Evolutionary conservation across 2,329 filamentous ascomycete genomes (phyloP).

Genomic region (Aureobasidium uvarum): DNA sequence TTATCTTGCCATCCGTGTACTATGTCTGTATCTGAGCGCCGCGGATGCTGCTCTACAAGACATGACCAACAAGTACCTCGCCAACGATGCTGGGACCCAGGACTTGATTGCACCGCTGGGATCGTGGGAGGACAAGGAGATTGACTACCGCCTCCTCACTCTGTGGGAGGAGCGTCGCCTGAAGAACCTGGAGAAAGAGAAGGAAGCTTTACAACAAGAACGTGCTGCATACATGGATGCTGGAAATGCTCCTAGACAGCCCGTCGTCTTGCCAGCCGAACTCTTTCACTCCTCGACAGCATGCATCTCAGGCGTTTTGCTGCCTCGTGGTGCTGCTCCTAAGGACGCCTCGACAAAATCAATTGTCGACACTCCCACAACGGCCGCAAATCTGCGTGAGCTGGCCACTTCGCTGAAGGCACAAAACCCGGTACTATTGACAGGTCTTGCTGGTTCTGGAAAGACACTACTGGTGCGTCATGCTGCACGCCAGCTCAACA

Average conservation of each 20-base stretch:
- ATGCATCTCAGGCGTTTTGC: slow-evolving; percentile 63
- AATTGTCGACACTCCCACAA: slow-evolving; percentile 71
- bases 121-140: slow-evolving; percentile 68
- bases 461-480: slow-evolving; percentile 87
- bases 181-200: slow-evolving; percentile 34
- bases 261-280: slow-evolving; percentile 26
- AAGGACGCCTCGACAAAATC: slow-evolving; percentile 34
- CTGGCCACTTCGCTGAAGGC: slow-evolving; percentile 67
- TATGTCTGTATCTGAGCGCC: slow-evolving; percentile 74
- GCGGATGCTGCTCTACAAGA: slow-evolving; percentile 75
- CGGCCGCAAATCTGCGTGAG: slow-evolving; percentile 65
- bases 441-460: slow-evolving; percentile 80
- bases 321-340: slow-evolving; percentile 58
- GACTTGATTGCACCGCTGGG: slow-evolving; percentile 50
- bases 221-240: slow-evolving; percentile 4
- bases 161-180: slow-evolving; percentile 63
- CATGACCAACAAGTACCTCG: slow-evolving; percentile 45
- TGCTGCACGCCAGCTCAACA: slow-evolving; percentile 74
- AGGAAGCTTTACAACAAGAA: slow-evolving; percentile 14
- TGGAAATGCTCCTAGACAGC: slow-evolving; percentile 9
- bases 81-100: slow-evolving; percentile 8
- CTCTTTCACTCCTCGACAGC: slow-evolving; percentile 48
- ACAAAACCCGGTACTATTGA: slow-evolving; percentile 71
- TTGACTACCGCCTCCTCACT: slow-evolving; percentile 75
- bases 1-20: slow-evolving; percentile 78